Percentiles rank a stretch among this genome's conserved stretches.
phyloP scores from a whole-genome alignment of 805 yeast genomes.

The Yamadazyma sp. region DNA sequence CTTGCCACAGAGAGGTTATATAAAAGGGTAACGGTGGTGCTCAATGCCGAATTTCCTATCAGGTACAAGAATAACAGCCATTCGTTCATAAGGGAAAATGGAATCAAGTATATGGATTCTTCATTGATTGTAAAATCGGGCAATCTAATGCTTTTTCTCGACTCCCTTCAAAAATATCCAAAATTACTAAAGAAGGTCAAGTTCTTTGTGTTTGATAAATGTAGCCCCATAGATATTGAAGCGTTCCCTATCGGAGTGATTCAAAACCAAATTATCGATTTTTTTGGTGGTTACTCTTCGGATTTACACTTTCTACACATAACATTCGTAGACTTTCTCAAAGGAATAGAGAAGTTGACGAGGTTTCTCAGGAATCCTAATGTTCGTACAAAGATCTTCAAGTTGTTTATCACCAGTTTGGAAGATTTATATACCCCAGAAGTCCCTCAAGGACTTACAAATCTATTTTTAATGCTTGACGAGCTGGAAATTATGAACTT shows the following conservation, averaged over 20 bases:
- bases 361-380: constrained; percentile 23
- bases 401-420: constrained; percentile 27
- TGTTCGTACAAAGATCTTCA: constrained; percentile 28
- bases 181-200: constrained; percentile 22
- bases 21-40: constrained; percentile 28
- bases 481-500: constrained; percentile 26
- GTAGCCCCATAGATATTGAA: constrained; percentile 16
- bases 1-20: constrained; percentile 27
- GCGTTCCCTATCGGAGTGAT: constrained; percentile 12
- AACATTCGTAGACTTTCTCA: constrained; percentile 28
- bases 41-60: constrained; percentile 29
- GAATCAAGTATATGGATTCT: constrained; percentile 32
- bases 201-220: constrained; percentile 36
- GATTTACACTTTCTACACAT: constrained; percentile 32
- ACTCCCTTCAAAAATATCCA: constrained; percentile 20
- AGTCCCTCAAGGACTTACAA: constrained; percentile 28
- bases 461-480: constrained; percentile 31
- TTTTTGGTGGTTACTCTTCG: constrained; percentile 24
- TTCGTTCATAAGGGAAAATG: constrained; percentile 27
- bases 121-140: constrained; percentile 23
- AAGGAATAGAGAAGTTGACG: constrained; percentile 26
- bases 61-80: constrained; percentile 17
- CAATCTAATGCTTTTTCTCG: constrained; percentile 21
- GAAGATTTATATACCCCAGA: constrained; percentile 25
- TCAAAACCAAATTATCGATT: constrained; percentile 26